Evolutionary conservation across 139 green algal species (phyloP), one percentile per base, ranked within the genome.

Genomic region (Chlamydomonas sphaeroides): DNA sequence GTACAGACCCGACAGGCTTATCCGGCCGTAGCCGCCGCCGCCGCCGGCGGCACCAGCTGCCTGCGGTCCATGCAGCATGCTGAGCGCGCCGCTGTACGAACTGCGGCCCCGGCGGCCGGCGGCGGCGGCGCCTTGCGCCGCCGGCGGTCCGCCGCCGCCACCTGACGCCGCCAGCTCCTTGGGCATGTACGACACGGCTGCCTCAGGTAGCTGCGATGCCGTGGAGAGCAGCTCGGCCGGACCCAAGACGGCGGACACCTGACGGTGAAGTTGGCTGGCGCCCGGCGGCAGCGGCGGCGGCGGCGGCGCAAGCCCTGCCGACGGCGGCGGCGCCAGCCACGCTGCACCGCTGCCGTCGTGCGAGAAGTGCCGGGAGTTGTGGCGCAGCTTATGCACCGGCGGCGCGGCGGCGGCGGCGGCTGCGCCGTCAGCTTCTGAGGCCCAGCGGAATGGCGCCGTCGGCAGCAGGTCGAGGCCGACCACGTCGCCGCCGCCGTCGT

Each of bases 11-110:
- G n/a, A n/a, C n/a, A n/a, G 45, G 45, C 45, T 51, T 14, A 14
- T 8, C 45, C 10, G 45, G 10, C 10, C 45, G 45, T 51, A 51
- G 45, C 45, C 45, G 45, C 45, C 49, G 49, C 2, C 25, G 49
- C 49, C 49, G 49, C 7, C 49, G 5, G 49, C 49, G 49, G 49
- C 49, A 18, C 6, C 10, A 18, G 49, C 49, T 11, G 49, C 49
- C 30, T 39, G 45, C 68, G 48, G 42, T 49, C 18, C n/a, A 14
- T 30, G 56, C 35, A 56, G 8, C 72, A 79, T 79, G 35, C 72
- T 68, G 5, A 79, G 35, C 42, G 74, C 59, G 32, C 59, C 74
- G 39, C 74, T 80, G 57, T 80, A 80, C 5, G 74, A 80, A 59
- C 39, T 49, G 38, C 74, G 74, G 1, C 35, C 35, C 74, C 61